Percentiles rank a stretch among this genome's conserved stretches.
Conservation (phyloP, 73 alveolate species). For the Paramecium bursaria region DNA sequence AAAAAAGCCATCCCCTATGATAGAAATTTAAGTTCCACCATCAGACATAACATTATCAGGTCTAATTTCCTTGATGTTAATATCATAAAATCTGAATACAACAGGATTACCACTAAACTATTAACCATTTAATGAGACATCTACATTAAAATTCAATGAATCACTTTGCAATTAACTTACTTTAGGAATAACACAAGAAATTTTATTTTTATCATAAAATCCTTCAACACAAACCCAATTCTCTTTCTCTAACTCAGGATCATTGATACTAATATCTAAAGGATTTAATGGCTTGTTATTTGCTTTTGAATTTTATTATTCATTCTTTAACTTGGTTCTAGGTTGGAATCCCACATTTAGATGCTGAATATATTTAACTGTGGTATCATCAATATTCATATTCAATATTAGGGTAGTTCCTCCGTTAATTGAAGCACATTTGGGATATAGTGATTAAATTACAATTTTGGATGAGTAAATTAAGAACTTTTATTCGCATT, state of each 20-base stretch:
- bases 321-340: constrained; percentile 70
- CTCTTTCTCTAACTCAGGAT: constrained; percentile 89
- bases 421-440: constrained; percentile 97
- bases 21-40: constrained; percentile 90
- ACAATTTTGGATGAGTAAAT: constrained; percentile 93
- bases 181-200: constrained; percentile 90
- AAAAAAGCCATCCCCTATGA: constrained; percentile 95
- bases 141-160: constrained; percentile 91
- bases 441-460: constrained; percentile 94
- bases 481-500: constrained; percentile 94
- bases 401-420: constrained; percentile 89
- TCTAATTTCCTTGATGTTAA: constrained; percentile 76
- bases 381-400: constrained; percentile 88
- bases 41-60: constrained; percentile 95
- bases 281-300: constrained; percentile 73
- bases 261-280: constrained; percentile 82
- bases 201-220: constrained; percentile 89
- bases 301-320: constrained; percentile 47
- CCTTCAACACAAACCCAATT: constrained; percentile 93
- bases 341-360: constrained; percentile 97
- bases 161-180: constrained; percentile 83
- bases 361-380: constrained; percentile 86
- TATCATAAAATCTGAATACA: constrained; percentile 85
- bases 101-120: constrained; percentile 97
- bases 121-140: constrained; percentile 97